Conservation (phyloP, 257 asterid genomes). For the Rauvolfia tetraphylla region DNA sequence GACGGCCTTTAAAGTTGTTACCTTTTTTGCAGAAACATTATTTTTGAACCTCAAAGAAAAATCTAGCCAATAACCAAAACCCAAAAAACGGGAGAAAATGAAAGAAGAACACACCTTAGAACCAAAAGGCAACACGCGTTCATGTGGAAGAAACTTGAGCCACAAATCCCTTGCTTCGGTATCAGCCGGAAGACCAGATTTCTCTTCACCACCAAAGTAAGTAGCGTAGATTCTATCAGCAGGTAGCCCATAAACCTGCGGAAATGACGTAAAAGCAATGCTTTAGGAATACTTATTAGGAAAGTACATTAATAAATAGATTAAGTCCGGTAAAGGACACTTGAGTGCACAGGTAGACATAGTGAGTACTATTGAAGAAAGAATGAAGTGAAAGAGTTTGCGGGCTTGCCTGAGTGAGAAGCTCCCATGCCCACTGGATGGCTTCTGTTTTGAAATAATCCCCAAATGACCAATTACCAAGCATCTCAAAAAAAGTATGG, state of each 20-base stretch:
- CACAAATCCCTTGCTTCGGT: slow-evolving; percentile 76
- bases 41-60: too few species aligned
- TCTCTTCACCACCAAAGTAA: slow-evolving; percentile 92
- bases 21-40: not conserved
- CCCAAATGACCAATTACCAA: slow-evolving; percentile 98
- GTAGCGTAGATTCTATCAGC: slow-evolving; percentile 78
- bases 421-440: slow-evolving; percentile 94
- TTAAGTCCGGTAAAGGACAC: not conserved
- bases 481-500: slow-evolving; percentile 99
- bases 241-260: slow-evolving; percentile 68
- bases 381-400: not conserved
- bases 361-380: not conserved
- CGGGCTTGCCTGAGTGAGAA: slow-evolving; percentile 68
- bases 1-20: not conserved
- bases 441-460: slow-evolving; percentile 90
- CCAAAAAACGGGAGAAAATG: not conserved
- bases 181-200: slow-evolving; percentile 88
- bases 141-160: slow-evolving; percentile 76
- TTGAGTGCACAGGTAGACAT: not conserved
- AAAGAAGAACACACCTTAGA: slow-evolving; percentile 56
- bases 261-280: not conserved
- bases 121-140: slow-evolving; percentile 86
- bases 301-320: not conserved
- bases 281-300: not conserved
- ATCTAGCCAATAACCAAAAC: not conserved